Evolutionary conservation across 768 basidiomycete genomes (phyloP).

Genomic region (Rhodotorula babjevae): DNA sequence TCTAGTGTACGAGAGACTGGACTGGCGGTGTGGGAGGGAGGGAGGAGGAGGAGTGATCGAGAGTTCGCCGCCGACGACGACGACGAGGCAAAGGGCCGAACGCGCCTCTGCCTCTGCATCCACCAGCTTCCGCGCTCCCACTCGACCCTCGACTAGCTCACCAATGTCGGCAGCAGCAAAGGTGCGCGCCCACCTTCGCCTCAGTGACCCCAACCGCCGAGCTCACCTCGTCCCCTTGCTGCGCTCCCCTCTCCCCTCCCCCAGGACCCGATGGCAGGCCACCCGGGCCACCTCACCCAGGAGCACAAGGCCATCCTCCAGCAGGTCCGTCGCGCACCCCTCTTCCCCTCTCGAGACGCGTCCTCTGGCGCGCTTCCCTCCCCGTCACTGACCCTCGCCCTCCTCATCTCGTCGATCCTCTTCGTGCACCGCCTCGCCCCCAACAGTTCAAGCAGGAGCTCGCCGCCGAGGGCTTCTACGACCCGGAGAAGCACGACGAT

Average conservation of each 20-base stretch:
- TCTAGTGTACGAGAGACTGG: no score
- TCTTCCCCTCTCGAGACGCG: background rate
- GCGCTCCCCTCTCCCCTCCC: background rate
- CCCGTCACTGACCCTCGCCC: background rate
- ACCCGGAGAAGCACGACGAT: conserved; percentile 65
- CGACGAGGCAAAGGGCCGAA: no score
- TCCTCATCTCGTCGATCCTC: background rate
- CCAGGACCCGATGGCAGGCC: conserved; percentile 29
- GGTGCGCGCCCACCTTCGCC: background rate
- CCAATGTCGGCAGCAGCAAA: conserved; percentile 10
- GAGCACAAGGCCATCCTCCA: conserved; percentile 37
- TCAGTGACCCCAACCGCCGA: background rate
- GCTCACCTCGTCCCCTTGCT: background rate
- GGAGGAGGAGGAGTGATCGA: no score
- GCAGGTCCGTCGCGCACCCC: conserved; percentile 1
- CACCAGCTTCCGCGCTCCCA: no score
- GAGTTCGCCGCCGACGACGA: no score
- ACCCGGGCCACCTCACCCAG: conserved; percentile 40
- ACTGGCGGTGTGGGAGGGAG: no score
- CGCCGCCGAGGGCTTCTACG: conserved; percentile 59
- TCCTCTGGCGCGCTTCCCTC: background rate
- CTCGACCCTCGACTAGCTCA: no score
- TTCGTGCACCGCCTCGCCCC: no score
- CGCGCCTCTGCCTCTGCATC: no score
- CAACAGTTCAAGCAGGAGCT: conserved; percentile 60